Evolutionary conservation across 768 basidiomycete genomes (phyloP), one percentile per base, ranked within the genome.

Genomic region (Artomyces pyxidatus): DNA sequence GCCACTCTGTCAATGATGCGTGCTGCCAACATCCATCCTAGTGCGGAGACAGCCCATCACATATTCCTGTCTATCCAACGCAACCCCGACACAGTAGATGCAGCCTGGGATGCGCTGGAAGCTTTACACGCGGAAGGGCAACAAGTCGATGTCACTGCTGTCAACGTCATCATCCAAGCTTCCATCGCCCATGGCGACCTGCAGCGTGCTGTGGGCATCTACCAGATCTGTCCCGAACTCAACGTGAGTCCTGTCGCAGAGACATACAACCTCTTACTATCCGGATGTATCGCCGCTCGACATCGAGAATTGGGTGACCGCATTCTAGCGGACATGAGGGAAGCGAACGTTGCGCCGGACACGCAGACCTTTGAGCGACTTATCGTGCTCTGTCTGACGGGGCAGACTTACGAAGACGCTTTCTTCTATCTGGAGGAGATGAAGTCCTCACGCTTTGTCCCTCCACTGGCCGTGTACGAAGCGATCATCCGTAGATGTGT

Each of bases 391-490:
- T 85, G 81, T 59, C 72, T 93, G 12, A 80, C 81, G 0, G 83
- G 87, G 58, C 63, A 75, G 7, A 71, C 68, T 3, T 94, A 90
- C 64, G 89, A 92, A 59, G 88, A 90, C 52, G 88, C 89, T 0
- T 93, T 93, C 67, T 83, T 81, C 60, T 91, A 88, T 65, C 73
- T 95, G 27, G 89, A 92, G 62, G 85, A 88, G 69, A 88, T 90
- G 85, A 92, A 93, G 63, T 65, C 71, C 0, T 74, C 73, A 29
- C 70, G 70, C 8, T 69, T 78, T 57, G 58, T 69, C n/a, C 88
- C 90, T 1, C 62, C 76, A 9, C 58, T 58, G 22, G 58, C 59
- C 1, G 65, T 83, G 26, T 93, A 93, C 64, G 71, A 76, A 28
- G 67, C 69, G 1, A 66, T 93, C 49, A 65, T 83, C 37, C 68